Evolutionary conservation across 2,329 filamentous ascomycete genomes (phyloP).

Genomic region (Fusarium graminum): DNA sequence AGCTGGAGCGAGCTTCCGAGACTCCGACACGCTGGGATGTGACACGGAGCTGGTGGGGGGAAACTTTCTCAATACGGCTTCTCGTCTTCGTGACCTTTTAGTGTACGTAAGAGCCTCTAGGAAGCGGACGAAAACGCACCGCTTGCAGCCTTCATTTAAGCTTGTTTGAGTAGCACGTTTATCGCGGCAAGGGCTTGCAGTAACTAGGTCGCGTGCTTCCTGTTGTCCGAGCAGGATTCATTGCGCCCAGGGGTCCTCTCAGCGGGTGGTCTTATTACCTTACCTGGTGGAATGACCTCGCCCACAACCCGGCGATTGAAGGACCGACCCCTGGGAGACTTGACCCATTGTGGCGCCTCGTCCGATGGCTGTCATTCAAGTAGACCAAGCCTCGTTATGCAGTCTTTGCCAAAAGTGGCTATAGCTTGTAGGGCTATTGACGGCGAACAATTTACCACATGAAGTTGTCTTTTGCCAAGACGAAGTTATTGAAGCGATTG

Average conservation of each 20-base stretch:
- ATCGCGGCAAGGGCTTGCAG: constrained; percentile 14
- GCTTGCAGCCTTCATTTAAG: constrained; percentile 31
- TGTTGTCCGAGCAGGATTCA: neutral
- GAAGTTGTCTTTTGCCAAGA: constrained; percentile 10
- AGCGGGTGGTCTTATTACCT: neutral
- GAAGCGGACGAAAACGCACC: constrained; percentile 9
- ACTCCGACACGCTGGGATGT: neutral
- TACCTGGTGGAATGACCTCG: constrained; percentile 22
- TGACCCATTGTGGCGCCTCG: constrained; percentile 16
- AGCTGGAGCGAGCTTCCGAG: neutral
- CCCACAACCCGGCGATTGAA: constrained; percentile 26
- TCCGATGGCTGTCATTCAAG: constrained; percentile 21
- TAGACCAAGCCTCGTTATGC: constrained; percentile 36
- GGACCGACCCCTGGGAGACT: constrained; percentile 21
- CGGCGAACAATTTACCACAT: constrained; percentile 6
- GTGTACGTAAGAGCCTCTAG: neutral
- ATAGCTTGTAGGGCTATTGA: constrained; percentile 30
- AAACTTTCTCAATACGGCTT: neutral
- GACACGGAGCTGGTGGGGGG: constrained; percentile 1
- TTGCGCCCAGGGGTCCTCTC: constrained; percentile 2
- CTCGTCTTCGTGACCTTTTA: neutral
- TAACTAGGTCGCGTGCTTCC: constrained; percentile 13
- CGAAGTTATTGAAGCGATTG: constrained; percentile 13
- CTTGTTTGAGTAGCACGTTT: constrained; percentile 35
- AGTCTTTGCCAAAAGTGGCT: constrained; percentile 22